Conservation (phyloP, 2,329 filamentous ascomycete species). For the Fusarium sp. region DNA sequence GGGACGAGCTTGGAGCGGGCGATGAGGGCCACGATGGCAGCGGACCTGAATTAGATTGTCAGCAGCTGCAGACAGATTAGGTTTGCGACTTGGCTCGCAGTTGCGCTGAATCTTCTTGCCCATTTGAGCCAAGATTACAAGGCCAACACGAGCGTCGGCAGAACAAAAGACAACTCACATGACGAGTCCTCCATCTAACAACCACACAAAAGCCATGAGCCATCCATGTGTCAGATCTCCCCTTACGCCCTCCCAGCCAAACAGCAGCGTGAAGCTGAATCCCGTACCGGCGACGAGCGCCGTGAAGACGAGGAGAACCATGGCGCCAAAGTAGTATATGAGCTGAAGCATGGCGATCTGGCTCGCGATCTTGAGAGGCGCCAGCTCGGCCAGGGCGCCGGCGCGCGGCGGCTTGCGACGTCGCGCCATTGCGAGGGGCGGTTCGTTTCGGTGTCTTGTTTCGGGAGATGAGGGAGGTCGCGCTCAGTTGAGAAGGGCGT, state of each 20-base stretch:
- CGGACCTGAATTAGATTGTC: conserved; percentile 69
- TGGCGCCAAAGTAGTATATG: conserved; percentile 68
- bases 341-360: conserved; percentile 73
- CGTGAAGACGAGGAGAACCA: conserved; percentile 71
- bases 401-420: conserved; percentile 71
- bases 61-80: conserved; percentile 7
- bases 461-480: neutral
- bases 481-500: too few species aligned
- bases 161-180: conserved; percentile 57
- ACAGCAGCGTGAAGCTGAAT: conserved; percentile 69
- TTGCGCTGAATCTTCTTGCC: too few species aligned
- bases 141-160: too few species aligned
- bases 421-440: conserved; percentile 62
- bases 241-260: conserved; percentile 72
- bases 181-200: conserved; percentile 69
- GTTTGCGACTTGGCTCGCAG: too few species aligned
- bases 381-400: conserved; percentile 74
- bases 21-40: conserved; percentile 87
- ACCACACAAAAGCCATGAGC: conserved; percentile 71
- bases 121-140: too few species aligned
- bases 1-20: conserved; percentile 93
- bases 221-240: conserved; percentile 76
- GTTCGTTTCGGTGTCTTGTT: neutral
- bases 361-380: conserved; percentile 71
- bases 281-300: conserved; percentile 70